Evolutionary conservation across 1,284 basidiomycete genomes (phyloP).

Genomic region (Pseudozyma hubeiensis): DNA sequence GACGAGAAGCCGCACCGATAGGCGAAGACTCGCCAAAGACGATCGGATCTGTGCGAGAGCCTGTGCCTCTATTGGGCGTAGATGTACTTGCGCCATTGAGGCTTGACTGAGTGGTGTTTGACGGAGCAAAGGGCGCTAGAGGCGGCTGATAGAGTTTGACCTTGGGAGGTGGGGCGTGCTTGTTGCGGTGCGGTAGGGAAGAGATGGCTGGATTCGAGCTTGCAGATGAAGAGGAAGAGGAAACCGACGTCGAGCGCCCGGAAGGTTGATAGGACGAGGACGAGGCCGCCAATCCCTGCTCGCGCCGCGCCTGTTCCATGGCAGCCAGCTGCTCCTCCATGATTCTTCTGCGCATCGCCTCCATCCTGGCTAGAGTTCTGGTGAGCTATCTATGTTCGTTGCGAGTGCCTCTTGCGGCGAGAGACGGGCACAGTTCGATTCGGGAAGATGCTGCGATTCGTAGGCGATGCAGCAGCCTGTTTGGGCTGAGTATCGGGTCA

Average conservation of each 20-base stretch:
- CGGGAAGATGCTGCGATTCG: too few relatives aligned
- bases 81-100: not conserved
- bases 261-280: slow-evolving; percentile 4
- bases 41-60: slow-evolving; percentile 37
- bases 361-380: slow-evolving; percentile 22
- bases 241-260: slow-evolving; percentile 8
- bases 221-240: slow-evolving; percentile 4
- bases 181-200: slow-evolving; percentile 40
- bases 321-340: slow-evolving; percentile 49
- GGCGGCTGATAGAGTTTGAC: slow-evolving; percentile 50
- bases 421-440: too few relatives aligned
- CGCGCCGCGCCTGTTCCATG: slow-evolving; percentile 26
- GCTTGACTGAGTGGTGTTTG: slow-evolving; percentile 2
- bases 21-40: slow-evolving; percentile 43
- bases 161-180: slow-evolving; percentile 50
- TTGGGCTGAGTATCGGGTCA: too few relatives aligned
- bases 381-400: not conserved
- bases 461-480: too few relatives aligned
- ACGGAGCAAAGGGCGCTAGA: slow-evolving; percentile 21
- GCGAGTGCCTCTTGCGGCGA: not conserved
- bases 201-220: slow-evolving; percentile 26
- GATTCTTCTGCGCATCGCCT: slow-evolving; percentile 52
- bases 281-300: slow-evolving; percentile 19
- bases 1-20: slow-evolving; percentile 13
- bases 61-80: slow-evolving; percentile 10